Evolutionary conservation across 441 rosid species (phyloP), one percentile per base, ranked within the genome.

Genomic region (Isatis lusitanica): DNA sequence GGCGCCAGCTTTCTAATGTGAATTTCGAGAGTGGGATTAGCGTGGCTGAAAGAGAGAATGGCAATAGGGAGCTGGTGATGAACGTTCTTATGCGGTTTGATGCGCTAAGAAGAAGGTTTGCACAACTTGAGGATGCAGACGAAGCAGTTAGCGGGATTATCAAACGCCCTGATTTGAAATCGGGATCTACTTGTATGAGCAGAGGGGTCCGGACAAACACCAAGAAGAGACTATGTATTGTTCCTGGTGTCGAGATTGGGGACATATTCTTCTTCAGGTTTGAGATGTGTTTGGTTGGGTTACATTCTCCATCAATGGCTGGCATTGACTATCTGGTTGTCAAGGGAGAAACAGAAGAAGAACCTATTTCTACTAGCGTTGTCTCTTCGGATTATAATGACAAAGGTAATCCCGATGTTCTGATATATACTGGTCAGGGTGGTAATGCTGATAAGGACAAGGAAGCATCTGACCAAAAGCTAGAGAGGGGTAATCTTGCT

Each of bases 141-240:
- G 88, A 86, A 59, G 62, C 81, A 0, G 46, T 55, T 7, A 40
- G 50, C 3, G 93, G 89, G 39, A 26, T 58, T 10, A 74, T 76
- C 38, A 86, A 74, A 66, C 89, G 96, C 2, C 72, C 90, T n/a
- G 89, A 90, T 73, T 80, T 92, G 79, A 86, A 80, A 78, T 74
- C 88, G 0, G 87, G 87, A 12, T 82, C 84, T 13, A 71, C 84
- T 40, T 74, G 92, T 79, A 86, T 87, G 91, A 83, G 73, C 56
- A 88, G 77, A 77, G 90, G 93, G 4, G 79, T 87, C 33, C 79
- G 96, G 4, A 86, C 98, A 7, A 92, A 92, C 78, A 62, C 76
- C 63, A 87, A 74, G 83, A 90, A 88, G 75, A 85, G 94, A 67
- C 66, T 73, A 42, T 86, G 85, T 42, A 17, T 63, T 28, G 81